Evolutionary conservation across 2,329 filamentous ascomycete species (phyloP).

Genomic region (Pseudogymnoascus sp.): DNA sequence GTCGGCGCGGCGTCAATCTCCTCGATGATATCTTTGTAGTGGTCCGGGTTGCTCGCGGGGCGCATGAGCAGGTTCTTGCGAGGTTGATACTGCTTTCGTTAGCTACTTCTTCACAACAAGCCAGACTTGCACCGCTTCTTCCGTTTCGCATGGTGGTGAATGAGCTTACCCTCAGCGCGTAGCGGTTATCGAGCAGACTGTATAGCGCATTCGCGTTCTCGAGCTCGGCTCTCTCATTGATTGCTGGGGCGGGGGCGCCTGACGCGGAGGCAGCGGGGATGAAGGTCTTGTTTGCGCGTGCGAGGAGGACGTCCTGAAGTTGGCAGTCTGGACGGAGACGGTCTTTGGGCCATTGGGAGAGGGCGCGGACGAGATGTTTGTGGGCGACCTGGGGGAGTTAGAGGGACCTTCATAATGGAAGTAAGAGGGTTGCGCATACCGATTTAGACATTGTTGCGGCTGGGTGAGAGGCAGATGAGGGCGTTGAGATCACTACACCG

Average conservation of each 20-base stretch:
- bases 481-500: not conserved
- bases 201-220: slow-evolving; percentile 53
- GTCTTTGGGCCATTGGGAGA: slow-evolving; percentile 57
- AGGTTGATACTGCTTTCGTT: slow-evolving; percentile 33
- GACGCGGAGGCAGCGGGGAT: slow-evolving; percentile 13
- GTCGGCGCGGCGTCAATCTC: slow-evolving; percentile 58
- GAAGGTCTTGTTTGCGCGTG: slow-evolving; percentile 35
- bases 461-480: not conserved
- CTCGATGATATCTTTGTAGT: slow-evolving; percentile 52
- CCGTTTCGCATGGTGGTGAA: too few relatives aligned
- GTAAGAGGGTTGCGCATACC: slow-evolving; percentile 16
- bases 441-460: slow-evolving; percentile 25
- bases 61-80: slow-evolving; percentile 44
- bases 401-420: not conserved
- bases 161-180: slow-evolving; percentile 44
- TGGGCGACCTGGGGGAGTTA: slow-evolving; percentile 33
- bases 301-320: slow-evolving; percentile 48
- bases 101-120: not conserved
- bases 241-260: slow-evolving; percentile 18
- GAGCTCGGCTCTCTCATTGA: slow-evolving; percentile 42
- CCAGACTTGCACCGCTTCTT: not conserved
- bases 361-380: slow-evolving; percentile 42
- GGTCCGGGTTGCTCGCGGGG: slow-evolving; percentile 56
- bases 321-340: slow-evolving; percentile 55
- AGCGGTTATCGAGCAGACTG: slow-evolving; percentile 52